phyloP scores from a whole-genome alignment of 2,329 filamentous ascomycete genomes.

The Colletotrichum eleusines region DNA sequence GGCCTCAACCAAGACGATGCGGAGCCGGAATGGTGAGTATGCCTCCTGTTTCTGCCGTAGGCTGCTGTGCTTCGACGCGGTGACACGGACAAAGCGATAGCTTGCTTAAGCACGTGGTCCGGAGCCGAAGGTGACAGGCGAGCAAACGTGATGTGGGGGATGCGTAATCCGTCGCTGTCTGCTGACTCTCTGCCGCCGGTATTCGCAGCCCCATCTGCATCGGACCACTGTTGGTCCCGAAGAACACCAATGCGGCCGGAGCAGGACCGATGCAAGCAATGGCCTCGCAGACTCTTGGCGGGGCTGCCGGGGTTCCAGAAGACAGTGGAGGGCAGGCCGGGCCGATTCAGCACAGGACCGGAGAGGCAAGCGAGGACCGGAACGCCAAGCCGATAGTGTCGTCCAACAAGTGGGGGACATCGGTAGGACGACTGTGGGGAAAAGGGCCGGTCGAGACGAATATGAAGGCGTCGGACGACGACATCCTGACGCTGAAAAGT shows the following conservation, averaged over 20 bases:
- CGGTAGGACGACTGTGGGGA: constrained; percentile 14
- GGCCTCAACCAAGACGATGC: constrained; percentile 18
- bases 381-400: neutral
- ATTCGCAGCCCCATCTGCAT: constrained; percentile 51
- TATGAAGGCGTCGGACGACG: constrained; percentile 44
- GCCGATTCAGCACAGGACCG: neutral
- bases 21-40: constrained; percentile 31
- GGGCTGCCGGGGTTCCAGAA: constrained; percentile 15
- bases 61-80: neutral
- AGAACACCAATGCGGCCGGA: neutral
- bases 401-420: constrained; percentile 13
- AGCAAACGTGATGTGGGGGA: neutral
- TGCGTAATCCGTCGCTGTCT: constrained; percentile 1
- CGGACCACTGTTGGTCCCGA: constrained; percentile 46
- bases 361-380: neutral
- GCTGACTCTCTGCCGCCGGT: constrained; percentile 21
- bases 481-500: constrained; percentile 52
- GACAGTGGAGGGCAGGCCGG: constrained; percentile 7
- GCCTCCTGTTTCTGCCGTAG: neutral
- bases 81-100: neutral
- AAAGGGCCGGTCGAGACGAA: neutral
- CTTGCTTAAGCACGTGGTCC: neutral
- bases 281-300: constrained; percentile 10
- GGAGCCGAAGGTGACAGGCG: neutral
- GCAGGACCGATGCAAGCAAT: constrained; percentile 11